Conservation (phyloP, 495 filamentous ascomycete genomes). For the Penicillium malachiteum region DNA sequence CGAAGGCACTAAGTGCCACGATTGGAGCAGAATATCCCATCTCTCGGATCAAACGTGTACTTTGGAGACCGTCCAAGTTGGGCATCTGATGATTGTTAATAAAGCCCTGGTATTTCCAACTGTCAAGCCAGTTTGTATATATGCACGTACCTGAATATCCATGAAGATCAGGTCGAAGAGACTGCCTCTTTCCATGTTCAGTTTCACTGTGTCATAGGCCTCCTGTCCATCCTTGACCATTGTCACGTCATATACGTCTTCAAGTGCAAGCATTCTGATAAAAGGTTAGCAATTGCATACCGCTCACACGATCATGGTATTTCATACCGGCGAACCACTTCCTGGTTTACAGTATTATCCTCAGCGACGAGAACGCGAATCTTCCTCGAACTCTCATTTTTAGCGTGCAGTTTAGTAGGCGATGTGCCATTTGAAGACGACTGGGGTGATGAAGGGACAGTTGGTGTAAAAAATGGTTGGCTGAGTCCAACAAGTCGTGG, state of each 20-base stretch:
- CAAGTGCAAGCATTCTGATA: slow-evolving; percentile 60
- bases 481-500: slow-evolving; percentile 80
- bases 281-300: slow-evolving; percentile 1
- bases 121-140: background rate
- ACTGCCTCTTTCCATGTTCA: slow-evolving; percentile 68
- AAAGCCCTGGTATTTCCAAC: too few species aligned
- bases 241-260: slow-evolving; percentile 72
- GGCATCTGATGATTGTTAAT: slow-evolving; percentile 63
- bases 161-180: slow-evolving; percentile 88
- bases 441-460: slow-evolving; percentile 36
- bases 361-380: slow-evolving; percentile 88
- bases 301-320: background rate
- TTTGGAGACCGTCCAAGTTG: slow-evolving; percentile 84
- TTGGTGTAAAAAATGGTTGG: slow-evolving; percentile 79
- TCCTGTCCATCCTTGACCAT: slow-evolving; percentile 87
- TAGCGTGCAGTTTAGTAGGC: too few species aligned
- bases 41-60: slow-evolving; percentile 79
- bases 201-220: slow-evolving; percentile 80
- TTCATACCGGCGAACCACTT: slow-evolving; percentile 68
- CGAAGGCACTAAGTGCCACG: slow-evolving; percentile 86
- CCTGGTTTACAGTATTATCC: slow-evolving; percentile 93
- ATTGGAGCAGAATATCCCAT: slow-evolving; percentile 89
- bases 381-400: slow-evolving; percentile 43
- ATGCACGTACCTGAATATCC: slow-evolving; percentile 60
- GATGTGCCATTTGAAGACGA: slow-evolving; percentile 7